Base-by-base conservation (phyloP, 345 rosid genomes). In the Passiflora organensis region DNA sequence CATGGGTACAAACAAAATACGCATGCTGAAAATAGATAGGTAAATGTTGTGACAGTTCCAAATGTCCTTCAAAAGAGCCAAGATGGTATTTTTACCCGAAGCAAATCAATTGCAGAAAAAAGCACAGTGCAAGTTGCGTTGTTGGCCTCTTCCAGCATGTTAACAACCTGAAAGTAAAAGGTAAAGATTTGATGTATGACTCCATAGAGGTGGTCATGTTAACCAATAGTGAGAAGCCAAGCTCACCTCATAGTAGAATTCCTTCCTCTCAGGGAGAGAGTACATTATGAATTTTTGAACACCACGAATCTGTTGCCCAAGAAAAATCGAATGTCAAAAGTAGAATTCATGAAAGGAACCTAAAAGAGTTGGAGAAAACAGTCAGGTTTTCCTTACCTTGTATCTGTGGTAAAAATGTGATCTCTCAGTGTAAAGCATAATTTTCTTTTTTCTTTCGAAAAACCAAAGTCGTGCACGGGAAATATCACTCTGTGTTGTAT, bases 341-440 rank as follows among this genome's bases (percentile, higher is more conserved):
- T 45, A 41, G 4, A 13, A 41, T 41, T 13, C n/a, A 41, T 41
- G 14, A 48, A 48, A 8, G 11, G 16, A 60, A 53, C 28, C 1
- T n/a, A 10, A 34, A 25, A 32, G 23, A 13, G 2, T 16, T 47
- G n/a, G 6, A 41, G 39, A 22, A 32, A 50, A 15, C 4, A 16
- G 25, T 10, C 43, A 41, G 1, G n/a, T 6, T 13, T 16, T 14
- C 21, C 14, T 51, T 52, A 81, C 99, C 99, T 89, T 83, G 57
- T 84, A 93, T 89, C 99, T 76, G 67, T 63, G 76, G 76, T 82
- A 84, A 66, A 93, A 93, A 71, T 86, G 94, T 21, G 75, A 67
- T 76, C 99, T 84, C 77, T 89, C 89, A 0, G 91, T 93, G 80
- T 86, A 93, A 47, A 93, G 86, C 84, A 93, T 80, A 62, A 89